phyloP scores from a whole-genome alignment of 768 basidiomycete species.

The Lentinula guzmanii region DNA sequence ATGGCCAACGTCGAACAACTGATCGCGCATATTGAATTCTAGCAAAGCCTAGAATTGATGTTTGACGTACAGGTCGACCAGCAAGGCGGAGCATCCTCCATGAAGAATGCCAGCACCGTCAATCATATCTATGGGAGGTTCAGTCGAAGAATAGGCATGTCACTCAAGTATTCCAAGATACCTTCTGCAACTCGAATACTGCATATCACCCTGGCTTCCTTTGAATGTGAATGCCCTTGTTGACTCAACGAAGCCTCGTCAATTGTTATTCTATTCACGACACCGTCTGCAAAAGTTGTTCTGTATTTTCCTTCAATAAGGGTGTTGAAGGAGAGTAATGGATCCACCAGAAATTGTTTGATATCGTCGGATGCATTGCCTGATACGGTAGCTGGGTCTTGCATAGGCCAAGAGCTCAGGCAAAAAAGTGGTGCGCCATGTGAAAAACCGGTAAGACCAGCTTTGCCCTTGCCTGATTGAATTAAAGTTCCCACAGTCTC shows the following conservation, averaged over 20 bases:
- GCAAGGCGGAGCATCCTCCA: constrained; percentile 21
- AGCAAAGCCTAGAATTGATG: not conserved
- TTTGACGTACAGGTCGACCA: constrained; percentile 22
- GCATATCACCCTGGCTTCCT: constrained; percentile 23
- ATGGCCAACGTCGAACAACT: constrained; percentile 1
- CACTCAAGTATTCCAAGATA: constrained; percentile 4
- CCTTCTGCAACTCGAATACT: constrained; percentile 26
- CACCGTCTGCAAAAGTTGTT: not conserved
- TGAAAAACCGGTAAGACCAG: too few relatives aligned
- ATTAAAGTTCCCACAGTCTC: not conserved
- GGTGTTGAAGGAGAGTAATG: not conserved
- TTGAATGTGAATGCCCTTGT: constrained; percentile 11
- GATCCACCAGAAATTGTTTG: constrained; percentile 7
- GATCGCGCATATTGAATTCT: too few relatives aligned
- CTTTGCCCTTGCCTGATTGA: too few relatives aligned
- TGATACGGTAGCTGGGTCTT: constrained; percentile 3
- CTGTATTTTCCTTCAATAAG: not conserved
- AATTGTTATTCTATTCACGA: constrained; percentile 9
- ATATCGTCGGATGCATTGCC: constrained; percentile 15
- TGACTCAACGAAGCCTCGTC: constrained; percentile 19
- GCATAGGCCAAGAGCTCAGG: not conserved
- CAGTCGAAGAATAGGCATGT: not conserved
- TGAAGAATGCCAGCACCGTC: constrained; percentile 18
- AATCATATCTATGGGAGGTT: constrained; percentile 24
- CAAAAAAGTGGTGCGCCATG: too few relatives aligned